phyloP scores from a whole-genome alignment of 345 rosid genomes.

The Lenwebbia sp. region DNA sequence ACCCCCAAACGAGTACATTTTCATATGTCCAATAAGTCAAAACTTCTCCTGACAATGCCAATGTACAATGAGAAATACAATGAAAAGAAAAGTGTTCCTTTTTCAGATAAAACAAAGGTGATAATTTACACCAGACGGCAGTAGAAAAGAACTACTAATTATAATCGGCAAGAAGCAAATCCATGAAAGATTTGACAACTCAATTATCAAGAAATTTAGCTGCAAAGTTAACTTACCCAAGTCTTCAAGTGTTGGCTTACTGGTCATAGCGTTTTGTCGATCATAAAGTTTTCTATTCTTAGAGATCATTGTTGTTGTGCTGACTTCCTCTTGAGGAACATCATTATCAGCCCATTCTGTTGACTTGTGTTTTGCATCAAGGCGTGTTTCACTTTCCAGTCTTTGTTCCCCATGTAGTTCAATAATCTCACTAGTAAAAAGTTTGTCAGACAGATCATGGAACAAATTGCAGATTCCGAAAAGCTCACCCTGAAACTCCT shows the following conservation, averaged over 20 bases:
- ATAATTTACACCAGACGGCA: not conserved
- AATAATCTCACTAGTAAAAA: conserved; percentile 77
- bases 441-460: conserved; percentile 81
- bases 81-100: not conserved
- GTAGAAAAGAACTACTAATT: not conserved
- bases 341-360: conserved; percentile 7
- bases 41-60: not conserved
- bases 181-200: not conserved
- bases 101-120: not conserved
- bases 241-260: conserved; percentile 37
- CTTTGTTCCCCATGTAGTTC: conserved; percentile 35
- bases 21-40: not conserved
- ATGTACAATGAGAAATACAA: not conserved
- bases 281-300: conserved; percentile 1
- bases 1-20: not conserved
- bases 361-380: conserved; percentile 9
- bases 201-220: not conserved
- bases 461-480: conserved; percentile 92
- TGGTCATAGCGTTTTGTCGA: conserved; percentile 2
- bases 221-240: conserved; percentile 36
- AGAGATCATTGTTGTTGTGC: conserved; percentile 1
- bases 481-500: conserved; percentile 86
- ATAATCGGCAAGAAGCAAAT: not conserved
- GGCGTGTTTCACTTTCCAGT: conserved; percentile 7
- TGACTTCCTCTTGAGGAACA: conserved; percentile 6